Conservation (phyloP, 345 rosid species). For the Brassica juncea region DNA sequence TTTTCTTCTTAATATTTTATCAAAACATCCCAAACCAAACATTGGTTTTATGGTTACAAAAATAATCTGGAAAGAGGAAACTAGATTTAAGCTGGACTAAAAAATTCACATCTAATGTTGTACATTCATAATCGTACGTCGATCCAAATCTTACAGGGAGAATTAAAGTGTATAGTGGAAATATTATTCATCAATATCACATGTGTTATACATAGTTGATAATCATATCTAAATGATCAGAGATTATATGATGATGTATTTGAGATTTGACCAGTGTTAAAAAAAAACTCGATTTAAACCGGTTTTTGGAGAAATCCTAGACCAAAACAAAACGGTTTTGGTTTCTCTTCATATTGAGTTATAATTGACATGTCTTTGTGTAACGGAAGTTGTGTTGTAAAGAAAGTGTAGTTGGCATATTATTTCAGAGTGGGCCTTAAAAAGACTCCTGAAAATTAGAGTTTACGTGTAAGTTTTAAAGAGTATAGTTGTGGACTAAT, state of each 20-base stretch:
- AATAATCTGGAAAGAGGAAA: not conserved
- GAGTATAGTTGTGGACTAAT: not conserved
- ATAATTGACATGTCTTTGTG: conserved; percentile 21
- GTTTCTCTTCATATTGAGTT: conserved; percentile 14
- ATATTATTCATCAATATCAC: no score
- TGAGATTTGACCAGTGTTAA: no score
- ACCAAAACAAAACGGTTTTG: not conserved
- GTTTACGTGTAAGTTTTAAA: conserved; percentile 18
- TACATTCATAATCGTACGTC: no score
- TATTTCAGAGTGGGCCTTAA: conserved; percentile 35
- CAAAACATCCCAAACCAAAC: not conserved
- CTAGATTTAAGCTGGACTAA: not conserved
- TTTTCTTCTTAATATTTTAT: not conserved
- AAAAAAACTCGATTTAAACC: not conserved
- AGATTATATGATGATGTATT: no score
- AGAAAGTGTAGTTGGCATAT: conserved; percentile 36
- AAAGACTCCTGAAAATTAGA: conserved; percentile 20
- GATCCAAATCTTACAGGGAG: no score
- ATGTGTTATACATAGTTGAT: no score
- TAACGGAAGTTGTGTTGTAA: conserved; percentile 32
- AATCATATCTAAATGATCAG: no score
- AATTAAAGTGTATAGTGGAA: no score
- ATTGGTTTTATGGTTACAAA: not conserved
- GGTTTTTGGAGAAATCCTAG: not conserved
- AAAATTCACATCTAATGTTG: no score